phyloP scores from a whole-genome alignment of 495 filamentous ascomycete species.

The Usnea hakonensis region DNA sequence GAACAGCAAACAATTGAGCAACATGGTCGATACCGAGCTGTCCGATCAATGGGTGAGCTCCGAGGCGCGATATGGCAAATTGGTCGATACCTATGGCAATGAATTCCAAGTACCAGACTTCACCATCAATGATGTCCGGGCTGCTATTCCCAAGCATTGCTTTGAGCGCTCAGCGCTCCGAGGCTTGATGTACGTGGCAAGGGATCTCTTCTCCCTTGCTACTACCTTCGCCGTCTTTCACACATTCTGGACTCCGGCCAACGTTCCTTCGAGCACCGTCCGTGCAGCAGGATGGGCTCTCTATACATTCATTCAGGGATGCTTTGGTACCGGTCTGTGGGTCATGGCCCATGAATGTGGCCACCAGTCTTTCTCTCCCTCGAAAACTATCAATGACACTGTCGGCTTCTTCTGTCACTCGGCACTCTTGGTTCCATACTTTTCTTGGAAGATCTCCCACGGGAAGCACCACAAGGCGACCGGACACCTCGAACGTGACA shows the following conservation, averaged over 20 bases:
- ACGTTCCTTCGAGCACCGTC: slow-evolving; percentile 43
- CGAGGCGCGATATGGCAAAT: background rate
- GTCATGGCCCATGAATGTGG: slow-evolving; percentile 69
- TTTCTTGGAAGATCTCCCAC: slow-evolving; percentile 90
- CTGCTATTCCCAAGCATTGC: slow-evolving; percentile 56
- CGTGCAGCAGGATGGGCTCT: slow-evolving; percentile 47
- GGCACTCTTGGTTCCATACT: slow-evolving; percentile 75
- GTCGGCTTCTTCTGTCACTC: slow-evolving; percentile 82
- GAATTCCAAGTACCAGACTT: slow-evolving; percentile 63
- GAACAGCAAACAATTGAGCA: background rate
- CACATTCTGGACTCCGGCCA: slow-evolving; percentile 58
- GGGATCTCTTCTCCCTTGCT: slow-evolving; percentile 49
- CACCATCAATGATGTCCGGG: slow-evolving; percentile 63
- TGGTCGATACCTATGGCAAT: slow-evolving; percentile 60
- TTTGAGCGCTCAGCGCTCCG: slow-evolving; percentile 55
- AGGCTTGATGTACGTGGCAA: slow-evolving; percentile 56
- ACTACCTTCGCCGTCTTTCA: slow-evolving; percentile 56
- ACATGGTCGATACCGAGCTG: slow-evolving; percentile 3
- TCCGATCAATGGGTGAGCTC: background rate
- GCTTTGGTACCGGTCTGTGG: slow-evolving; percentile 61
- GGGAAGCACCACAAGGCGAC: slow-evolving; percentile 95
- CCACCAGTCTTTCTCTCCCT: slow-evolving; percentile 75
- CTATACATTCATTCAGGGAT: slow-evolving; percentile 59
- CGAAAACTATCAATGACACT: slow-evolving; percentile 73
- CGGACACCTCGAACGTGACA: slow-evolving; percentile 89